Evolutionary conservation across 208 protist species (phyloP), one percentile per base, ranked within the genome.

Genomic region (Leishmania gerbilli): DNA sequence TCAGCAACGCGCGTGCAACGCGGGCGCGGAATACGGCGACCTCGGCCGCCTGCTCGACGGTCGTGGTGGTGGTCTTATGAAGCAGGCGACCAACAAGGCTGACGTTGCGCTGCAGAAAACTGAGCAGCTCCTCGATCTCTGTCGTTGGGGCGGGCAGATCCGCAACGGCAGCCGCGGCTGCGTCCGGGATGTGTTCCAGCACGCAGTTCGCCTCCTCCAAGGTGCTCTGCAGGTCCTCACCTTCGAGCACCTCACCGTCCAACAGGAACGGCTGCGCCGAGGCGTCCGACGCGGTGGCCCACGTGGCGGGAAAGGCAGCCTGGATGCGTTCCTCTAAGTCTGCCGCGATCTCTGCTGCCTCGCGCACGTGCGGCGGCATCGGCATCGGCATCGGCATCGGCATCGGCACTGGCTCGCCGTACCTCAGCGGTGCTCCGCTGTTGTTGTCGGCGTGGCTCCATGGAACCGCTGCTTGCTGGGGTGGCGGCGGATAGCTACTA

Each of bases 111-210:
- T 87, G 79, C 51, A 95, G 19, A 58, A 91, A 85, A 31, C 71
- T 27, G 8, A 91, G 86, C 45, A 94, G 75, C 13, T 92, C 90
- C n/a, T 87, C 84, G 40, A 95, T 87, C 74, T 95, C 92, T 11
- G 85, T 79, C 78, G 69, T 90, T 42, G 85, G 79, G 1, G 74
- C 31, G 0, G 89, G 89, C 1, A 87, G 71, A 4, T 81, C 34
- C 24, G 76, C 78, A 27, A 60, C 19, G 3, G 51, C 40, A 21
- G 77, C 77, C 0, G 82, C 77, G 21, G 37, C 45, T 2, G 58
- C 72, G 9, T 49, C 77, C 1, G 82, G 31, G 53, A 85, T 31
- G 74, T 76, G 40, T 3, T 58, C 45, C 17, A 85, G 31, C 40
- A 85, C 77, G 72, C 64, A 82, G 53, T 15, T 21, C 24, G 77